Evolutionary conservation across 257 asterid genomes (phyloP), one percentile per base, ranked within the genome.

Genomic region (Scutellaria minor): DNA sequence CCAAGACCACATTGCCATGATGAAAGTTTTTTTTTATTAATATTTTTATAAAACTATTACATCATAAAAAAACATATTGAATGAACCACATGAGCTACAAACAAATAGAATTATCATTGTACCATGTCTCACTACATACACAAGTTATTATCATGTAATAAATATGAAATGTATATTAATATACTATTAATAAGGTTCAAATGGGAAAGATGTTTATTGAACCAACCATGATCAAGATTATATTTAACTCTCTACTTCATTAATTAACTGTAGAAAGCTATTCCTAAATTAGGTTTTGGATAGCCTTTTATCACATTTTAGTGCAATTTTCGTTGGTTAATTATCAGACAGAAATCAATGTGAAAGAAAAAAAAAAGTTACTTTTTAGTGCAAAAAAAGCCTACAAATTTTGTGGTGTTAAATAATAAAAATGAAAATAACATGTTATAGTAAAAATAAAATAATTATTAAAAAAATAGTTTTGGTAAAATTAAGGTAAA

Each of bases 401-500:
- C 27, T 24, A 24, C 0, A 24, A 24, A 24, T 24, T 24, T 24
- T 24, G 27, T 24, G 27, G 27, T 1, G 12, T 9, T 9, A 8
- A 24, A 24, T 11, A 50, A 0, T 12, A 66, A 48, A 35, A 50
- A 4, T 5, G 31, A 15, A 51, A 11, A 9, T 3, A 2, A 12
- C 42, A 39, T 10, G 40, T 41, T 18, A 20, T 9, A 35, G 18
- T 8, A 68, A 69, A 56, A 0, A 42, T 18, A n/a, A 62, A 9
- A 18, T 18, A 18, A 18, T 18, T 18, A 18, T 8, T 8, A 57
- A 37, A 13, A 37, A 2, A 0, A 59, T 13, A 59, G 20, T 5
- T 12, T 47, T 42, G 66, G 39, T 6, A 24, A 47, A 61, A 53
- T 53, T 55, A 39, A 57, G 73, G 76, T 55, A 69, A 66, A 55